Base-by-base conservation (phyloP, 208 protist genomes). In the Plasmodiophora brassicae region DNA sequence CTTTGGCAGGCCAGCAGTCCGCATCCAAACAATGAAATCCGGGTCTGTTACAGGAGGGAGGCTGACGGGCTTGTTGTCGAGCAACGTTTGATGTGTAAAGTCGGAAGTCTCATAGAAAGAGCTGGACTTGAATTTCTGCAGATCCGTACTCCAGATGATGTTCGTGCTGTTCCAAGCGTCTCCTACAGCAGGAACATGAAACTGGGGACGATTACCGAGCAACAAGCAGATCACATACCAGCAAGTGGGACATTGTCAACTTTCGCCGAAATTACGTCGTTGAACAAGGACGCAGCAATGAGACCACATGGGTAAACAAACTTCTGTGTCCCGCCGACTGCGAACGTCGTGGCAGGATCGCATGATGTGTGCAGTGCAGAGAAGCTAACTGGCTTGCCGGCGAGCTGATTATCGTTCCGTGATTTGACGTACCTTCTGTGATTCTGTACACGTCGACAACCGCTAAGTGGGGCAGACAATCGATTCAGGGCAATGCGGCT, bases 11-110 rank as follows among this genome's bases (percentile, higher is more conserved):
- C 65, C 65, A 5, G 65, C 65, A 14, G 65, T 32, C 20, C 65
- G 65, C 65, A 78, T 78, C 65, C 65, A 78, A 32, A 78, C 65
- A 36, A 78, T 78, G 20, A 78, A 78, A 32, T 78, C 65, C n/a
- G 5, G 14, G n/a, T 78, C 65, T 36, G 32, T 38, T 44, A 78
- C 65, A 14, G 65, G n/a, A 57, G 50, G 50, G 20, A 57, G 50
- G 14, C 25, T 57, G 14, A 57, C 50, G 14, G 14, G 50, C 41
- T 32, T 78, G 5, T 38, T 38, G n/a, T 32, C 65, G 5, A 78
- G n/a, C 5, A 36, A 14, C 5, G 65, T 44, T 32, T 44, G 20
- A 5, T 5, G 14, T 8, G 65, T 36, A 32, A 78, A 78, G 32
- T 32, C 65, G 65, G 14, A 36, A 5, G 32, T 32, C 41, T 78